A percentile compares a stretch with the other conserved stretches of the same genome.
Conservation (phyloP, 768 basidiomycete genomes). For the Guyanaporus albipodus region DNA sequence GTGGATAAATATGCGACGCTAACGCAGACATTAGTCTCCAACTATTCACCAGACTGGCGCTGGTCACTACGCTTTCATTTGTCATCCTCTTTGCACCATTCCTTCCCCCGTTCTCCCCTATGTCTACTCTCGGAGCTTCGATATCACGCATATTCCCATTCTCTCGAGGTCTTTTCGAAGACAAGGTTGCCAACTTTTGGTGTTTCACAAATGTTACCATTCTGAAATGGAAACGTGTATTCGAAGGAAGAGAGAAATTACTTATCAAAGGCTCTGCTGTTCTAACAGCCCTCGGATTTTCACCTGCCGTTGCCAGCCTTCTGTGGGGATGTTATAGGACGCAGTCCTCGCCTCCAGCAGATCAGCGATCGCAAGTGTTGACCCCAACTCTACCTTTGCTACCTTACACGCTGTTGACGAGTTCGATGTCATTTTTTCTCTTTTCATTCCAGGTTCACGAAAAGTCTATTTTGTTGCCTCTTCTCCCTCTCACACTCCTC, state of each 20-base stretch:
- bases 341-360: constrained; percentile 3
- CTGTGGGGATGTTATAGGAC: constrained; percentile 37
- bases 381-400: constrained; percentile 64
- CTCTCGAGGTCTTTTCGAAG: constrained; percentile 85
- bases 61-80: constrained; percentile 61
- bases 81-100: constrained; percentile 74
- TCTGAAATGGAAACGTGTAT: constrained; percentile 70
- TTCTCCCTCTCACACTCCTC: constrained; percentile 80
- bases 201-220: constrained; percentile 80
- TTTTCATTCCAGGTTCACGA: constrained; percentile 98
- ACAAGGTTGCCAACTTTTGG: constrained; percentile 98
- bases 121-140: constrained; percentile 52
- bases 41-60: constrained; percentile 64
- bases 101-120: constrained; percentile 60
- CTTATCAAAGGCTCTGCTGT: constrained; percentile 64
- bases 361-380: constrained; percentile 19
- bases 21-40: constrained; percentile 29
- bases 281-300: constrained; percentile 68
- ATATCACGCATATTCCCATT: constrained; percentile 89
- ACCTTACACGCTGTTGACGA: constrained; percentile 74
- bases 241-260: constrained; percentile 37
- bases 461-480: constrained; percentile 83
- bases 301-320: constrained; percentile 52
- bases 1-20: background rate
- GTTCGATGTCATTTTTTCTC: constrained; percentile 89